phyloP scores from a whole-genome alignment of 2,329 filamentous ascomycete genomes.

The Fusarium sp. region DNA sequence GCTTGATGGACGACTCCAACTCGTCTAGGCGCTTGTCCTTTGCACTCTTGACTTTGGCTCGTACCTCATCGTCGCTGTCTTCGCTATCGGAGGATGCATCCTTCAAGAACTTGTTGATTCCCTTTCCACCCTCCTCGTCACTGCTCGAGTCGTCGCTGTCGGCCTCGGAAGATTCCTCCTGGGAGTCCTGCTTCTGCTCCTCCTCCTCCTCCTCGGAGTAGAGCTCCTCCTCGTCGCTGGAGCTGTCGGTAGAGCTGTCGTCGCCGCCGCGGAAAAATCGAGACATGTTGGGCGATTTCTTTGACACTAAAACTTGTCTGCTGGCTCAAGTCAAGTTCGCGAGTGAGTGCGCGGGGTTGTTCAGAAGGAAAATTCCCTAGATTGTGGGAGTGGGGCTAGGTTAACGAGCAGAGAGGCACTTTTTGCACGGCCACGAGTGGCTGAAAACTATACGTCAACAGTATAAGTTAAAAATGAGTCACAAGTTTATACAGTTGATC shows the following conservation, averaged over 20 bases:
- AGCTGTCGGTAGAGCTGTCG: slow-evolving; percentile 95
- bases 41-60: slow-evolving; percentile 92
- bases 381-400: slow-evolving; percentile 57
- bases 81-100: slow-evolving; percentile 80
- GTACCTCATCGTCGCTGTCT: slow-evolving; percentile 87
- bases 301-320: slow-evolving; percentile 50
- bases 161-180: slow-evolving; percentile 64
- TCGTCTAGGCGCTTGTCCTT: slow-evolving; percentile 98
- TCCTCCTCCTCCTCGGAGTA: slow-evolving; percentile 70
- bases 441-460: slow-evolving; percentile 11
- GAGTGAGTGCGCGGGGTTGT: slow-evolving; percentile 55
- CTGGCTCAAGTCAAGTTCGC: slow-evolving; percentile 48
- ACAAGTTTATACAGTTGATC: not conserved
- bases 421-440: slow-evolving; percentile 38
- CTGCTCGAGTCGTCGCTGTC: slow-evolving; percentile 62
- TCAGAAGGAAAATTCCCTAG: slow-evolving; percentile 54
- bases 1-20: slow-evolving; percentile 86
- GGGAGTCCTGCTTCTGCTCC: slow-evolving; percentile 62
- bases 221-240: slow-evolving; percentile 96
- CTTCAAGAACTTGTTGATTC: slow-evolving; percentile 87
- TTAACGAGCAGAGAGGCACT: slow-evolving; percentile 50
- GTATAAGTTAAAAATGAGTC: slow-evolving; percentile 30
- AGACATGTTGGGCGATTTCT: slow-evolving; percentile 76
- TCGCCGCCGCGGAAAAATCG: slow-evolving; percentile 93
- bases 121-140: slow-evolving; percentile 76